Conservation (phyloP, 1,284 basidiomycete genomes). For the Cryptococcus sp. region DNA sequence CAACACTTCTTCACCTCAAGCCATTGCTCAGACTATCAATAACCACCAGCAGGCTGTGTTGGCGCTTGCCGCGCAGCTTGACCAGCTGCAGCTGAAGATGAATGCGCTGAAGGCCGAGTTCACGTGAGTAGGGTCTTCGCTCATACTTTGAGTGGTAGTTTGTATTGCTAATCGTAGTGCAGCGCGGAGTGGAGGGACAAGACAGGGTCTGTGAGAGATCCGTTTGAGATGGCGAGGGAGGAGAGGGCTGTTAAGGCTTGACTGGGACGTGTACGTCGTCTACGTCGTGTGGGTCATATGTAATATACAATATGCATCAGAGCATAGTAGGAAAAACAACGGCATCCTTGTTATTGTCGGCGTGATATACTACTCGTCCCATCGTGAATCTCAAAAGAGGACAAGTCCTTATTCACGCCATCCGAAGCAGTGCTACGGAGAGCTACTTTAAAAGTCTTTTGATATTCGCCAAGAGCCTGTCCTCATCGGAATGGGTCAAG, state of each 20-base stretch:
- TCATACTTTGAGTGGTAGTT: neutral
- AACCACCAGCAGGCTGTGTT: slow-evolving; percentile 44
- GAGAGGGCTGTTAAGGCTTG: slow-evolving; percentile 11
- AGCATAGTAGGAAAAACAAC: no score
- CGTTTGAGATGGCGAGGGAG: slow-evolving; percentile 46
- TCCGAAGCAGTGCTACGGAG: neutral
- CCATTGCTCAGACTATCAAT: slow-evolving; percentile 43
- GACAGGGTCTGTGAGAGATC: slow-evolving; percentile 41
- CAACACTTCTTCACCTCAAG: slow-evolving; percentile 39
- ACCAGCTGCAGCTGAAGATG: slow-evolving; percentile 36
- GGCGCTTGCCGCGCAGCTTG: slow-evolving; percentile 38
- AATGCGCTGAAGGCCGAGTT: slow-evolving; percentile 29
- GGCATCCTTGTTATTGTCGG: no score
- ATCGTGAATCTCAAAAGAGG: neutral
- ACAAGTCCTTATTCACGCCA: slow-evolving; percentile 2
- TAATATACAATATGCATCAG: no score
- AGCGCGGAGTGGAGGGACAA: slow-evolving; percentile 39
- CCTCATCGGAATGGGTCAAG: no score
- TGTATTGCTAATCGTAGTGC: neutral
- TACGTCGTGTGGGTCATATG: no score
- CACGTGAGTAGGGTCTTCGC: slow-evolving; percentile 24
- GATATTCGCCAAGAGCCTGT: no score
- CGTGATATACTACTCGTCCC: slow-evolving; percentile 5
- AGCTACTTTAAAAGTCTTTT: no score
- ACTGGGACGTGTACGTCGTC: no score